phyloP scores from a whole-genome alignment of 2,329 filamentous ascomycete species.

The Alternaria tenuissima region DNA sequence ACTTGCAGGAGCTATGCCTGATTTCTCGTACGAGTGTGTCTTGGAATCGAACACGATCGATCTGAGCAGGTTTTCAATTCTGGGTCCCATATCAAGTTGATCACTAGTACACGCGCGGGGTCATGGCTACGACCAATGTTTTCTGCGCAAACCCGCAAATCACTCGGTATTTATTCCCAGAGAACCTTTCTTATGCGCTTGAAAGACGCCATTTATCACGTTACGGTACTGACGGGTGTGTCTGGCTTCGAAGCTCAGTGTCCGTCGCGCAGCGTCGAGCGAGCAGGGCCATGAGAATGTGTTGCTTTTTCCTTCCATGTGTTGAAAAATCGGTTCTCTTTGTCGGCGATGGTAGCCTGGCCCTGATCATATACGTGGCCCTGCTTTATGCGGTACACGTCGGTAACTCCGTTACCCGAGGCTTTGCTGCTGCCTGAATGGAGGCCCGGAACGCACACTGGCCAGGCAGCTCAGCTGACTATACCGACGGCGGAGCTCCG shows the following conservation, averaged over 20 bases:
- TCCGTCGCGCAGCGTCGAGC: background rate
- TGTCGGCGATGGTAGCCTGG: background rate
- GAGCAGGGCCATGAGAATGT: background rate
- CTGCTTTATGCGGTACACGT: conserved; percentile 2
- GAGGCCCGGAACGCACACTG: background rate
- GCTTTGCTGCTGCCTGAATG: background rate
- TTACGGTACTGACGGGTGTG: background rate
- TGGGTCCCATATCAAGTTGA: background rate
- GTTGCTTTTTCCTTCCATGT: background rate
- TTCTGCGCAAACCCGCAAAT: background rate
- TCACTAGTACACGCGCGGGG: background rate
- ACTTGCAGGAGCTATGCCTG: background rate
- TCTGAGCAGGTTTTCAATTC: background rate
- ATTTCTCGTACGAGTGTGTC: background rate
- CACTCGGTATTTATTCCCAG: background rate
- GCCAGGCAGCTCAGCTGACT: background rate
- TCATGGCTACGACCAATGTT: background rate
- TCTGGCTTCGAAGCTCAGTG: background rate
- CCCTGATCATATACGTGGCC: background rate
- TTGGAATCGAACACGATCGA: background rate
- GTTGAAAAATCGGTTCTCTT: background rate
- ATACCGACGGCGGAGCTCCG: background rate
- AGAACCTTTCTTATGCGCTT: background rate
- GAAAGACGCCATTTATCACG: background rate
- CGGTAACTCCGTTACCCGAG: background rate